Base-by-base conservation (phyloP, 768 basidiomycete genomes). In the Trametes gibbosa region DNA sequence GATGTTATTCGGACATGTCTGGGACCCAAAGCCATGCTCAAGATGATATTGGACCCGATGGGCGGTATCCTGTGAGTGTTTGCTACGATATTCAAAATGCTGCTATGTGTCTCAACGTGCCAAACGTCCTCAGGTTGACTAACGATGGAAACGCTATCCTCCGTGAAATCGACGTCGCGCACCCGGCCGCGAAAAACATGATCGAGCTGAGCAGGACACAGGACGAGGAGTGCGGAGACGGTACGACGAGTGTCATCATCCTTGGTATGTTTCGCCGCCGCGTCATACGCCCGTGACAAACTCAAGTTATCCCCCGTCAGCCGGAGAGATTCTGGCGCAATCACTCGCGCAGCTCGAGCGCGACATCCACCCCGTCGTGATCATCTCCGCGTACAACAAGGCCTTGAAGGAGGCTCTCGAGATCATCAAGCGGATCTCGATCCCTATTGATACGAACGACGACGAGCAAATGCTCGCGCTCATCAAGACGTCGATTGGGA, bases 21-120 rank as follows among this genome's bases (percentile, higher is more conserved):
- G 35, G 97, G 95, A 1, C 96, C 96, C 0, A 96, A 97, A 70
- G 87, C 97, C 41, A 98, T 98, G 97, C 78, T 98, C 52, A 99
- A 98, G 81, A 98, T 99, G 97, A 97, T 98, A 66, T 76, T 98
- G 43, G 96, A 98, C 77, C 95, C 95, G 1, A 98, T 99, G 97
- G 97, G 97, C 52, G 97, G 97, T 53, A 98, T 99, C 66, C 70
- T 98, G 96, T 96, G 58, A 53, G 86, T 79, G 32, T 48, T 47
- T 35, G 39, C 52, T 39, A n/a, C 19, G 29, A 32, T 34, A 35
- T 39, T 3, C 19, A 24, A 24, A 23, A 32, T 21, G 24, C 16
- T n/a, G 32, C 9, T 17, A 12, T n/a, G 13, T 19, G 17, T 34
- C 23, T 37, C 5, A 49, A 21, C 7, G 47, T 4, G 54, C 24